These are phyloP conservation scores for Cocos nucifera DNA, from an alignment of 176 grass and related monocot genomes.

Conservation along the genomic window DNA sequence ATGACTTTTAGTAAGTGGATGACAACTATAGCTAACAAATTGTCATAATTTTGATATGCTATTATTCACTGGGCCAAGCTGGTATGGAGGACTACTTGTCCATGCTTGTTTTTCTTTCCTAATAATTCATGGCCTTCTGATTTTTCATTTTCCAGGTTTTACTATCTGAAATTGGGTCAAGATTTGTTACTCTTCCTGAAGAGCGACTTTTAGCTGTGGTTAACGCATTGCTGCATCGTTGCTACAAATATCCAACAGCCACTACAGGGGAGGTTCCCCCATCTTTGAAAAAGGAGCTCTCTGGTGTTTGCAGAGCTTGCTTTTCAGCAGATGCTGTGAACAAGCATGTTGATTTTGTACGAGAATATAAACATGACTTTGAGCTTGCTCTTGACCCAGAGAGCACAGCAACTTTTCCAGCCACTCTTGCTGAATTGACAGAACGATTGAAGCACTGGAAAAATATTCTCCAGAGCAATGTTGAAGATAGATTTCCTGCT, in stretches of 20 bases:
- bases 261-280: constrained; percentile 95
- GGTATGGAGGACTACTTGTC: too few species aligned
- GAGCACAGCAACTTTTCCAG: constrained; percentile 82
- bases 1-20: too few species aligned
- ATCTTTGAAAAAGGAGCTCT: constrained; percentile 91
- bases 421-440: constrained; percentile 79
- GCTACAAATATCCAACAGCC: constrained; percentile 98
- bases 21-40: too few species aligned
- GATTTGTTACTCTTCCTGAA: constrained; percentile 98
- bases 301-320: constrained; percentile 95
- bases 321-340: constrained; percentile 98
- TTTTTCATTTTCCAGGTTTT: constrained; percentile 43
- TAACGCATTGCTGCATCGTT: constrained; percentile 95
- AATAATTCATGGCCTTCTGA: too few species aligned
- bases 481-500: constrained; percentile 94
- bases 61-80: too few species aligned
- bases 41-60: too few species aligned
- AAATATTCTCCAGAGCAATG: constrained; percentile 96
- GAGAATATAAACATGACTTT: constrained; percentile 95
- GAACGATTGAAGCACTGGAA: constrained; percentile 98
- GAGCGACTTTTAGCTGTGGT: constrained; percentile 94
- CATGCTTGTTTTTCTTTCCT: too few species aligned
- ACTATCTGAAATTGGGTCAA: constrained; percentile 97
- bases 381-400: constrained; percentile 96
- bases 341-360: constrained; percentile 99